These are phyloP conservation scores for Pichia sp. DNA, from an alignment of 1,139 yeast genomes.

Conservation along the genomic window DNA sequence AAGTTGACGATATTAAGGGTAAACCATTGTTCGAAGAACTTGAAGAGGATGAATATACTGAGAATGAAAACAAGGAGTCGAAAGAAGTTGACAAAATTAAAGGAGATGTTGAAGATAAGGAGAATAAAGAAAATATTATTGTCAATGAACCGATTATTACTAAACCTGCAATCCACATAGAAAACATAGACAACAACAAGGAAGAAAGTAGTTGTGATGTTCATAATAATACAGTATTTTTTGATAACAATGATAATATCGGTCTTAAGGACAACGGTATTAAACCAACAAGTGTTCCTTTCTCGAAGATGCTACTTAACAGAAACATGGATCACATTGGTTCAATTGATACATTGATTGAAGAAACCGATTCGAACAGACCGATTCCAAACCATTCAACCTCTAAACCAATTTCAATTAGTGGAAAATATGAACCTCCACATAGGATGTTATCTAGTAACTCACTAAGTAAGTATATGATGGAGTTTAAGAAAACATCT, in stretches of 20 bases:
- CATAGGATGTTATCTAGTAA: slow-evolving; percentile 9
- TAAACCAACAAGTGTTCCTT: neutral
- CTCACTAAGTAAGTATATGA: slow-evolving; percentile 2
- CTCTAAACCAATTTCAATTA: slow-evolving; percentile 11
- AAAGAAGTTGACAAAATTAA: too few relatives aligned
- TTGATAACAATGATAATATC: neutral
- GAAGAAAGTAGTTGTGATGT: neutral
- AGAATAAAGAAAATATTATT: neutral
- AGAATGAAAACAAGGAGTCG: slow-evolving; percentile 2
- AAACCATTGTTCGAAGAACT: slow-evolving; percentile 6
- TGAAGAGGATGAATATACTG: slow-evolving; percentile 33
- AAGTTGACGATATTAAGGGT: slow-evolving; percentile 30
- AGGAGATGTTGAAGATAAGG: neutral
- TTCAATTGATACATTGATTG: slow-evolving; percentile 8
- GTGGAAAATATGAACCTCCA: slow-evolving; percentile 17
- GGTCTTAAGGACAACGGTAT: neutral
- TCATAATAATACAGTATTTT: neutral
- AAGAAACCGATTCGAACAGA: neutral
- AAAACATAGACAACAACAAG: neutral
- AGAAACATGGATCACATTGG: neutral
- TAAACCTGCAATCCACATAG: neutral
- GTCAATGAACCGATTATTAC: neutral
- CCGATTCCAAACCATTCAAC: slow-evolving; percentile 1
- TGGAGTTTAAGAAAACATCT: neutral
- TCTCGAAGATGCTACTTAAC: neutral